Evolutionary conservation across 225 moss, liverwort and hornwort species (phyloP).

Genomic region (Sphagnum contortum): DNA sequence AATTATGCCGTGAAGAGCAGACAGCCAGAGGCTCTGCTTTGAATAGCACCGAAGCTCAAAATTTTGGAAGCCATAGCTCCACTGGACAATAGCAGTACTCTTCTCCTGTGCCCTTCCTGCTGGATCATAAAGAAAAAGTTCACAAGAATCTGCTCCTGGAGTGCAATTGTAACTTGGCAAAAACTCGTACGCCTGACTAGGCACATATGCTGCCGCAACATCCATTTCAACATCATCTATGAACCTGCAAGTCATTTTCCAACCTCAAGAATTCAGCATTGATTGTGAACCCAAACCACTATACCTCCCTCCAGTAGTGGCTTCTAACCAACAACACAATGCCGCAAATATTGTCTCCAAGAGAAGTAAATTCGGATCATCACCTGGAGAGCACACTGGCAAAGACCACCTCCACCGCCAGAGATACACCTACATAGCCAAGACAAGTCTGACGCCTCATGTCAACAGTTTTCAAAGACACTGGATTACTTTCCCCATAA

Average conservation of each 20-base stretch:
- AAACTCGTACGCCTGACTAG: slow-evolving; percentile 8
- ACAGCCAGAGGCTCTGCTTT: slow-evolving; percentile 10
- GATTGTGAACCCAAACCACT: background rate
- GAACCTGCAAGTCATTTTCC: slow-evolving; percentile 7
- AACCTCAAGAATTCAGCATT: background rate
- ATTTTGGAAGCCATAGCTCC: slow-evolving; percentile 47
- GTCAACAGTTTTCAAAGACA: background rate
- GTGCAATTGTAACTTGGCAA: slow-evolving; percentile 32
- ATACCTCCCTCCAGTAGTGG: too few relatives aligned
- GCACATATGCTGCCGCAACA: slow-evolving; percentile 33
- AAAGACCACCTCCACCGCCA: slow-evolving; percentile 40
- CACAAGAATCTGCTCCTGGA: slow-evolving; percentile 3
- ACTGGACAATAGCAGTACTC: slow-evolving; percentile 21
- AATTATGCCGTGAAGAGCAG: slow-evolving; percentile 27
- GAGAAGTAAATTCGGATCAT: background rate
- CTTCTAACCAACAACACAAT: too few relatives aligned
- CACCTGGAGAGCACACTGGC: slow-evolving; percentile 30
- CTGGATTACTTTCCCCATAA: slow-evolving; percentile 21
- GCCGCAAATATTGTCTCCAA: too few relatives aligned
- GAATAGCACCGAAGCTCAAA: slow-evolving; percentile 58
- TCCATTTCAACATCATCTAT: slow-evolving; percentile 41
- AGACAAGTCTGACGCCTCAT: slow-evolving; percentile 22
- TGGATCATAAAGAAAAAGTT: slow-evolving; percentile 40
- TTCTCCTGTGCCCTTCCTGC: slow-evolving; percentile 12
- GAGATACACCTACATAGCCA: slow-evolving; percentile 47